phyloP scores from a whole-genome alignment of 805 yeast genomes.

The Ogataea paraovalis region DNA sequence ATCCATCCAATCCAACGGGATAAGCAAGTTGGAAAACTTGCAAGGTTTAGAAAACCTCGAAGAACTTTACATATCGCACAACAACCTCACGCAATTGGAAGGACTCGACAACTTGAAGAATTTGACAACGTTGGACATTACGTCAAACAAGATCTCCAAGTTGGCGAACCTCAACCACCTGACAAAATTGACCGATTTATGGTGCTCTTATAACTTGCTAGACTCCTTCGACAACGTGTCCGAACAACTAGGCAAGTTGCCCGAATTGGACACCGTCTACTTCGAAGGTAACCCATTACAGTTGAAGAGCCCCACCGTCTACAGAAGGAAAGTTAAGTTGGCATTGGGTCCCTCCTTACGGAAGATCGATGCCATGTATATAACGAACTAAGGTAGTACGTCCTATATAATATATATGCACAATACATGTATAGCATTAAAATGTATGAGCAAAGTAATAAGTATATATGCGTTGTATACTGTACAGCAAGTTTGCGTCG shows the following conservation, averaged over 20 bases:
- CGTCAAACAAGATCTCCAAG: constrained; percentile 63
- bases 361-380: constrained; percentile 89
- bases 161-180: constrained; percentile 67
- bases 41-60: constrained; percentile 68
- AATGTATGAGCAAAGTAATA: no score
- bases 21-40: constrained; percentile 76
- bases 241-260: constrained; percentile 56
- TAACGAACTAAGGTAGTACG: constrained; percentile 8
- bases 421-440: no score
- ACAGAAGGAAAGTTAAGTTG: constrained; percentile 76
- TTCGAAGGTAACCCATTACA: constrained; percentile 94
- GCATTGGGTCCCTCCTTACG: constrained; percentile 64
- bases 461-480: no score
- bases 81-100: constrained; percentile 70
- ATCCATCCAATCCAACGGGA: constrained; percentile 83
- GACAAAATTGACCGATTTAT: constrained; percentile 74
- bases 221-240: constrained; percentile 66
- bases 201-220: constrained; percentile 83
- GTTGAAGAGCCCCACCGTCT: constrained; percentile 64
- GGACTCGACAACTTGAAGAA: constrained; percentile 69
- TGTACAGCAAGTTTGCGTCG: no score
- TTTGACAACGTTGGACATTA: constrained; percentile 72
- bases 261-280: constrained; percentile 79
- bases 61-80: constrained; percentile 85
- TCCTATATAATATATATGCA: neutral